Base-by-base conservation (phyloP, 2,329 filamentous ascomycete genomes). In the Graphilbum fragrans region DNA sequence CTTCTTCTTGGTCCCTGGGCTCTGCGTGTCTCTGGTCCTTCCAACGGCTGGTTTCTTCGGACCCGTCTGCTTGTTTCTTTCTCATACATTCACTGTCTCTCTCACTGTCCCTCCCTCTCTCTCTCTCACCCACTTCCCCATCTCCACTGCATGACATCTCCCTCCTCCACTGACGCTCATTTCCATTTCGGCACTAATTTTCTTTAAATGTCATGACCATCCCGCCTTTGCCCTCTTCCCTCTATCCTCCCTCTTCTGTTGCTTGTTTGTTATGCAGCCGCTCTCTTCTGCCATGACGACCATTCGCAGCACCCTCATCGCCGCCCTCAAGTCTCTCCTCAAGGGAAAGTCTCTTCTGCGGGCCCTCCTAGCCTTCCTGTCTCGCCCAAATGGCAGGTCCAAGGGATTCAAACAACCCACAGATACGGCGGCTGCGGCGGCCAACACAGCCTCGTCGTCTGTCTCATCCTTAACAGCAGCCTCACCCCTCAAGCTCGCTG, bases 321-420 rank as follows among this genome's bases (percentile, higher is more conserved):
- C 70, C 48, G 73, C 71, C 45, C 58, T 77, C 55, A 75, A 68
- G 60, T 74, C 71, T 50, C 63, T 80, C 42, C 60, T 76, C 38
- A 65, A 68, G 39, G 75, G 75, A 50, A 77, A 72, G 59, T 74
- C 73, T 38, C 59, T 79, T 46, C 56, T 80, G 45, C 67, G 74
- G 52, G 70, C 72, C 39, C 60, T 79, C 23, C 57, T 80, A 44
- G 61, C 69, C 45, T 70, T 70, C 53, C 75, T 71, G 69, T 31
- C 29, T 14, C 29, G 14, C 4, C 14, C 29, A 9, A 18, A 32
- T 4, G 20, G 12, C n/a, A 32, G 27, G 19, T 11, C 6, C 27
- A n/a, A 12, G n/a, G 2, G 25, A 10, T 14, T 12, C 18, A 11
- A 12, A 19, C 6, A 25, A 22, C 34, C 34, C 2, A 2, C 34